A percentile compares a stretch with the other conserved stretches of the same genome.
Conservation (phyloP, 2,329 filamentous ascomycete species). For the Hypoxylon sp. region DNA sequence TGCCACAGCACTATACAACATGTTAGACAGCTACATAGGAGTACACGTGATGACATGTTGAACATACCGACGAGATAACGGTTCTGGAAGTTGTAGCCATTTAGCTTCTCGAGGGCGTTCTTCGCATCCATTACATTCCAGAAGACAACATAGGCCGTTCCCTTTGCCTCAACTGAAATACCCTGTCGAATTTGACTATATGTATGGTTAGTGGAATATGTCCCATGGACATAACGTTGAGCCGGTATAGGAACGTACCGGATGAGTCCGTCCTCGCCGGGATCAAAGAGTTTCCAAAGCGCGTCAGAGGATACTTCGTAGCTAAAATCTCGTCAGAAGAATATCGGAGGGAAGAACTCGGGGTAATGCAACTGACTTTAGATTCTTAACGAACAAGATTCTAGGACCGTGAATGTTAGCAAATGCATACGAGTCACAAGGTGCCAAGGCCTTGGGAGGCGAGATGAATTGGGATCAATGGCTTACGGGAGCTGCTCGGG, state of each 20-base stretch:
- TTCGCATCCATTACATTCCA: constrained; percentile 99
- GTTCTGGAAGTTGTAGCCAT: constrained; percentile 99
- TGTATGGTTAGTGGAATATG: constrained; percentile 43
- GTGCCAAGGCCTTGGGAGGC: constrained; percentile 11
- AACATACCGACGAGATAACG: constrained; percentile 94
- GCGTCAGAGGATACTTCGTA: constrained; percentile 99
- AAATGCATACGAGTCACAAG: constrained; percentile 20
- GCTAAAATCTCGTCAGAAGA: constrained; percentile 68
- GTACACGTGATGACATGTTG: constrained; percentile 19
- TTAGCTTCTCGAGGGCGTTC: constrained; percentile 98
- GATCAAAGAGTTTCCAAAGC: constrained; percentile 94
- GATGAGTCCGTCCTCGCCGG: constrained; percentile 51
- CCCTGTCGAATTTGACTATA: constrained; percentile 96
- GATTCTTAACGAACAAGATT: constrained; percentile 99
- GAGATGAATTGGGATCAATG: constrained; percentile 47
- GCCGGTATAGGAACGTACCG: constrained; percentile 56
- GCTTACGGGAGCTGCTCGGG: constrained; percentile 98
- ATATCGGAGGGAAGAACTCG: constrained; percentile 74
- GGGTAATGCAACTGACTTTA: constrained; percentile 76
- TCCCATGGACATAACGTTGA: not conserved
- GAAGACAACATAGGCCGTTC: constrained; percentile 98
- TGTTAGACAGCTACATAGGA: constrained; percentile 25
- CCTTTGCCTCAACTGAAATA: constrained; percentile 96
- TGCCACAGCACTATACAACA: constrained; percentile 68
- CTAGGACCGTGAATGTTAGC: constrained; percentile 62